A percentile compares a stretch with the other conserved stretches of the same genome.
These are phyloP conservation scores for Pontederia crassipes DNA, from an alignment of 176 grass and related monocot species.

Conservation along the genomic window DNA sequence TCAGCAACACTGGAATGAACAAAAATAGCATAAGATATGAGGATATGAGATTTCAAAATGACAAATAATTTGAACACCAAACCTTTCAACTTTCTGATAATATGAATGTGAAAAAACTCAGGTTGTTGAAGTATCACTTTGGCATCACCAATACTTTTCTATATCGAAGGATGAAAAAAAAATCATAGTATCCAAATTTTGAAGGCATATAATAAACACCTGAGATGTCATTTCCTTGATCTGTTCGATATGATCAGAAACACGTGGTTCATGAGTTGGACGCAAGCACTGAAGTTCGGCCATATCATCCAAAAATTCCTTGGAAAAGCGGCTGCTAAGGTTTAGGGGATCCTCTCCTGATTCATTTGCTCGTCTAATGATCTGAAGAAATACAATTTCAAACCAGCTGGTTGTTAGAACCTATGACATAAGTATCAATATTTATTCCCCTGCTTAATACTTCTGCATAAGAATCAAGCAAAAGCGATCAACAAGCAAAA, in stretches of 20 bases:
- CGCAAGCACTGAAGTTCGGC: slow-evolving; percentile 58
- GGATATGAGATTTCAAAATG: too few relatives aligned
- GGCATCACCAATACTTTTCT: too few relatives aligned
- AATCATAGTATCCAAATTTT: background rate
- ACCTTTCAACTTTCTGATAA: too few relatives aligned
- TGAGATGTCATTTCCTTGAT: slow-evolving; percentile 77
- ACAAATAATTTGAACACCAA: too few relatives aligned
- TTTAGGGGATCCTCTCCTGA: slow-evolving; percentile 49
- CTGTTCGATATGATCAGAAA: slow-evolving; percentile 74
- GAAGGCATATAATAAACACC: slow-evolving; percentile 24
- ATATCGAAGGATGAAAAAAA: too few relatives aligned
- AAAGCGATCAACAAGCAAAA: too few relatives aligned
- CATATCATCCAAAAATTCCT: slow-evolving; percentile 74
- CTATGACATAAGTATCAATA: background rate
- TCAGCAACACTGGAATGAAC: too few relatives aligned
- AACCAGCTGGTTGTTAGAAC: background rate
- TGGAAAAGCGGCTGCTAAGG: slow-evolving; percentile 55
- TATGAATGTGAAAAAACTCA: too few relatives aligned
- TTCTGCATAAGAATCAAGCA: too few relatives aligned
- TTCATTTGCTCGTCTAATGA: slow-evolving; percentile 79
- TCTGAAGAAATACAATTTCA: slow-evolving; percentile 31
- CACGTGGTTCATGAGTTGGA: slow-evolving; percentile 64
- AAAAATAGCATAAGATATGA: too few relatives aligned
- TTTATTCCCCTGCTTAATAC: too few relatives aligned
- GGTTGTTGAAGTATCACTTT: too few relatives aligned